Conservation (phyloP, 306 rosid species). For the Elaeagnus macrophylla region DNA sequence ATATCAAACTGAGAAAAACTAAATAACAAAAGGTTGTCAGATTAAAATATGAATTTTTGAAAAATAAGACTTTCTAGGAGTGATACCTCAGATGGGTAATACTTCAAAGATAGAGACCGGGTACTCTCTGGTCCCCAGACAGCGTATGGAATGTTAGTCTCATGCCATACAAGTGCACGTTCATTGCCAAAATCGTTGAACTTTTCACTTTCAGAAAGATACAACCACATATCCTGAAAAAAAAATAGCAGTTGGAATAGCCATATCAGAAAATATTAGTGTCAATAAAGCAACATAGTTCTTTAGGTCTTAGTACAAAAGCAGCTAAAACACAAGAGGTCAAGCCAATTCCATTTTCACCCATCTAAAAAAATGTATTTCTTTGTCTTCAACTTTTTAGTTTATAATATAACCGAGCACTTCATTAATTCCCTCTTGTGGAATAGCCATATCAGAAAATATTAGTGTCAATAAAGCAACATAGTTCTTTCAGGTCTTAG, state of each 20-base stretch:
- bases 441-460: too few species aligned
- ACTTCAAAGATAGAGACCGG: constrained; percentile 50
- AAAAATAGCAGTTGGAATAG: constrained; percentile 15
- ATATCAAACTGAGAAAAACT: not conserved
- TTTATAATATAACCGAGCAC: not conserved
- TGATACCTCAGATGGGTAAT: constrained; percentile 67
- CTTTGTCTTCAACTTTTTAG: not conserved
- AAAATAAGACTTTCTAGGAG: constrained; percentile 4
- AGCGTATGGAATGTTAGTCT: constrained; percentile 74
- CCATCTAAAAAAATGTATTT: not conserved
- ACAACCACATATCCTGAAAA: constrained; percentile 90
- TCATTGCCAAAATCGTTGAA: constrained; percentile 73
- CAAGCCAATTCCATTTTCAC: not conserved
- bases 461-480: not conserved
- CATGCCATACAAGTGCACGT: constrained; percentile 81
- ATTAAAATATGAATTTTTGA: too few species aligned
- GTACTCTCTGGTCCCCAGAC: constrained; percentile 66
- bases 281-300: not conserved
- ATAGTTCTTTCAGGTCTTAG: not conserved
- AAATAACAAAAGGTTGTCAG: not conserved
- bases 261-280: not conserved
- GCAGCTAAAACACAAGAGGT: not conserved
- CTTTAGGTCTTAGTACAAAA: not conserved
- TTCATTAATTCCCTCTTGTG: too few species aligned
- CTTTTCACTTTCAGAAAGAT: constrained; percentile 64